Conservation (phyloP, 129 eudicot genomes). For the Pittosporum tobira region DNA sequence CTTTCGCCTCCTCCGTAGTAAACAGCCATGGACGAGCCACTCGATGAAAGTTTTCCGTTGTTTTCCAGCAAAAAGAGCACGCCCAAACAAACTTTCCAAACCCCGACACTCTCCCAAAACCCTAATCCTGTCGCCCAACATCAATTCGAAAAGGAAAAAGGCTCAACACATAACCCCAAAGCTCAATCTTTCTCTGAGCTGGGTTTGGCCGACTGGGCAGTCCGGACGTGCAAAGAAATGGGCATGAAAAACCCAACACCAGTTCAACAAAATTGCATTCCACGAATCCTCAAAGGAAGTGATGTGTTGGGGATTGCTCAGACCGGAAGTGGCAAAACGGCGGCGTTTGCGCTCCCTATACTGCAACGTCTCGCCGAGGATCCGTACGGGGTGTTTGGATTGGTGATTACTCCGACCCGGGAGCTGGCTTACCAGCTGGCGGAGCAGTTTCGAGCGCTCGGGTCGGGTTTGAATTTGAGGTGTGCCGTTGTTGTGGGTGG, state of each 20-base stretch:
- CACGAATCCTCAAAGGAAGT: conserved; percentile 54
- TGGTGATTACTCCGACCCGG: conserved; percentile 79
- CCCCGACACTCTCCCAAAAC: conserved; percentile 11
- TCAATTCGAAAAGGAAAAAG: conserved; percentile 31
- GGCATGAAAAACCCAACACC: conserved; percentile 78
- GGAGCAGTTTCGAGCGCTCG: conserved; percentile 88
- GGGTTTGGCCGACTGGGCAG: conserved; percentile 67
- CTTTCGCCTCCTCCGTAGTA: too few species aligned
- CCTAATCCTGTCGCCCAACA: conserved; percentile 15
- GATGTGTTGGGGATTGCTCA: conserved; percentile 79
- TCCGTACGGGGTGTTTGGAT: conserved; percentile 72
- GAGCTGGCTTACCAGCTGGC: conserved; percentile 90
- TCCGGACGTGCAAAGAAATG: conserved; percentile 63
- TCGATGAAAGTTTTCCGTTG: conserved; percentile 40
- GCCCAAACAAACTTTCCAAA: not conserved
- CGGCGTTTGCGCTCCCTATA: conserved; percentile 80
- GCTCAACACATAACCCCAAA: conserved; percentile 21
- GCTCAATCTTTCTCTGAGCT: conserved; percentile 41
- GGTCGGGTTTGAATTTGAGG: conserved; percentile 57
- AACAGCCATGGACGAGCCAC: not conserved
- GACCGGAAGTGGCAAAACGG: conserved; percentile 86
- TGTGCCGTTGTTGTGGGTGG: conserved; percentile 75
- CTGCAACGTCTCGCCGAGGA: conserved; percentile 57
- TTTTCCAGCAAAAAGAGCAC: conserved; percentile 27
- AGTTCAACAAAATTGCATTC: conserved; percentile 75